Base-by-base conservation (phyloP, 129 eudicot species). In the Erigeron canadensis region DNA sequence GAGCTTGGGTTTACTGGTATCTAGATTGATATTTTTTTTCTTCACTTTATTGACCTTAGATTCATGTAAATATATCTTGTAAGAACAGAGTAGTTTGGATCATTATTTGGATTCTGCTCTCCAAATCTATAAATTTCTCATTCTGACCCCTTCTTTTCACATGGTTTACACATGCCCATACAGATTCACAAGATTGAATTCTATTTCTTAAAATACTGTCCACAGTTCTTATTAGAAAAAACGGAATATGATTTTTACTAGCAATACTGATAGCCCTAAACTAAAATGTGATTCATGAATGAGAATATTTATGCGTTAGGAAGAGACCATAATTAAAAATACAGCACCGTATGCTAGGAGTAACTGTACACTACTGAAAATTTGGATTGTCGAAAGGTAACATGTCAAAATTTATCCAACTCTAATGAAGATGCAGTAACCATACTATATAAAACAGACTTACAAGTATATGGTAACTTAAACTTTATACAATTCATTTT, bases 1-100 rank as follows among this genome's bases (percentile, higher is more conserved):
- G 84, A 78, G 53, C 80, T 82, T 23, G 86, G 81, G 50, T 74
- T 82, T 54, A 78, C 81, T 0, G 77, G 61, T 28, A 44, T 70
- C 2, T 78, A 42, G 63, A 15, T n/a, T 0, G 19, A n/a, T n/a
- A n/a, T n/a, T n/a, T n/a, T n/a, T n/a, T n/a, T n/a, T n/a, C n/a
- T n/a, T n/a, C n/a, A n/a, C n/a, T n/a, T n/a, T n/a, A n/a, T n/a
- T n/a, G n/a, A n/a, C n/a, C n/a, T n/a, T n/a, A 15, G 41, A 41
- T 69, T 55, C 21, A 44, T 75, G 61, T 69, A 69, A 39, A 41
- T 21, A 63, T 61, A 62, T 62, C 48, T 61, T 70, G 39, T 10
- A 18, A 74, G 57, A 46, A 13, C 64, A 62, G 15, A 41, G 41
- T 71, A 22, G 42, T 54, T 21, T 65, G 59, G 67, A 75, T 56